phyloP scores from a whole-genome alignment of 805 yeast genomes.

The Brettanomyces custersianus region DNA sequence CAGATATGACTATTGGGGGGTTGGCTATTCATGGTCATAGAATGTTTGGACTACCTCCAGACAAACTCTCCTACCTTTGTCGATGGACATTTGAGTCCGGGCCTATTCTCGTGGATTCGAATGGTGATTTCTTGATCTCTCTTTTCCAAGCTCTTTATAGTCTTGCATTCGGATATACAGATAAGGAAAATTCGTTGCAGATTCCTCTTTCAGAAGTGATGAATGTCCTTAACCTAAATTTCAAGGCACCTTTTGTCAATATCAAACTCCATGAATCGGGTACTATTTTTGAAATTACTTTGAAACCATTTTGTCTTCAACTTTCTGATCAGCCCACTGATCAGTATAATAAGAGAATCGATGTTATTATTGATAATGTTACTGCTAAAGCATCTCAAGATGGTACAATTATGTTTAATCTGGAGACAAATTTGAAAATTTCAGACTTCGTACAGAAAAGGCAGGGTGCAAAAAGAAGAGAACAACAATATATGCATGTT shows the following conservation, averaged over 20 bases:
- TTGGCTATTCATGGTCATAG: slow-evolving; percentile 75
- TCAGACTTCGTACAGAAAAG: slow-evolving; percentile 52
- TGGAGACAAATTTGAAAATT: slow-evolving; percentile 50
- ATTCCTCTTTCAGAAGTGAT: slow-evolving; percentile 44
- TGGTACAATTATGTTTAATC: slow-evolving; percentile 24
- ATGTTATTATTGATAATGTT: slow-evolving; percentile 42
- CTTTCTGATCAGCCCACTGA: slow-evolving; percentile 65
- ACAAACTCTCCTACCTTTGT: slow-evolving; percentile 79
- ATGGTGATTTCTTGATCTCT: slow-evolving; percentile 35
- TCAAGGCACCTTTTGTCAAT: slow-evolving; percentile 40
- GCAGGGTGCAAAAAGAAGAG: slow-evolving; percentile 35
- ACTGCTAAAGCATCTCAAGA: slow-evolving; percentile 15
- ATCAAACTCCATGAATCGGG: slow-evolving; percentile 32
- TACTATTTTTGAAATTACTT: slow-evolving; percentile 14
- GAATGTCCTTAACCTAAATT: slow-evolving; percentile 62
- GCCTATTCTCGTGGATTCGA: slow-evolving; percentile 41
- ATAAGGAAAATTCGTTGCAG: slow-evolving; percentile 67
- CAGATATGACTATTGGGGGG: slow-evolving; percentile 50
- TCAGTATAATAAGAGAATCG: slow-evolving; percentile 49
- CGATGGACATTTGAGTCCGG: slow-evolving; percentile 83
- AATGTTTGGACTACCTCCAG: slow-evolving; percentile 87
- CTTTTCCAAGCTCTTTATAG: slow-evolving; percentile 34
- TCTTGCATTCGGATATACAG: slow-evolving; percentile 56
- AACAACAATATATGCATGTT: slow-evolving; percentile 57
- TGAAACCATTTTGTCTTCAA: slow-evolving; percentile 27